Base-by-base conservation (phyloP, 345 rosid species). In the Isatis tinctoria region DNA sequence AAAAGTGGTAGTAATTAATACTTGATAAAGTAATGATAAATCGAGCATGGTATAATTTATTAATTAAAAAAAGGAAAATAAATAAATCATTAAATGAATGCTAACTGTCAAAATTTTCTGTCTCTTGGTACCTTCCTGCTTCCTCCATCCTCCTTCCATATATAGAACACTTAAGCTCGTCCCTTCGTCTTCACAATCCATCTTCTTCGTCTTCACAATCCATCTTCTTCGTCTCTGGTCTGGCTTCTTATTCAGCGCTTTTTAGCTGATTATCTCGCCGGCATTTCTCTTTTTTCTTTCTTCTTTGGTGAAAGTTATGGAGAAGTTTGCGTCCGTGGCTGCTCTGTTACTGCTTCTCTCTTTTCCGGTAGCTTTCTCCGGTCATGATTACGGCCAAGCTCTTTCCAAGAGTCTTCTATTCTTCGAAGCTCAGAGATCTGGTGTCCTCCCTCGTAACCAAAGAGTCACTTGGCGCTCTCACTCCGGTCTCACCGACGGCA, bases 391-490 rank as follows among this genome's bases (percentile, higher is more conserved):
- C 40, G 86, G 85, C 26, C 93, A 87, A 75, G 99, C 99, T 74
- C 84, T 96, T n/a, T 80, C 86, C 16, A 96, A 96, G 73, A 89
- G 99, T 91, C 78, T 92, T 76, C 87, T 96, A 69, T 96, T 96
- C 83, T 96, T 90, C 49, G 99, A 96, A 83, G 98, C 98, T 74
- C 99, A 96, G 79, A 89, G 99, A 85, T 96, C 99, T 61, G 99
- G 99, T 27, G 78, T 82, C 41, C 89, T 96, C 12, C 99, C 99
- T 41, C 81, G 69, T 59, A 87, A 77, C 83, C 98, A 96, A 80
- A 87, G 98, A 78, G 93, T 96, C 76, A 77, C 79, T 13, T 96
- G 99, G 99, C 90, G 99, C 63, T 77, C 89, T 58, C 82, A 92
- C 81, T 96, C 99, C 48, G 99, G 97, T 28, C 87, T 96, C 37